Percentiles rank a stretch among this genome's conserved stretches.
Conservation (phyloP, 305 asterid genomes). For the Fraxinus greggii region DNA sequence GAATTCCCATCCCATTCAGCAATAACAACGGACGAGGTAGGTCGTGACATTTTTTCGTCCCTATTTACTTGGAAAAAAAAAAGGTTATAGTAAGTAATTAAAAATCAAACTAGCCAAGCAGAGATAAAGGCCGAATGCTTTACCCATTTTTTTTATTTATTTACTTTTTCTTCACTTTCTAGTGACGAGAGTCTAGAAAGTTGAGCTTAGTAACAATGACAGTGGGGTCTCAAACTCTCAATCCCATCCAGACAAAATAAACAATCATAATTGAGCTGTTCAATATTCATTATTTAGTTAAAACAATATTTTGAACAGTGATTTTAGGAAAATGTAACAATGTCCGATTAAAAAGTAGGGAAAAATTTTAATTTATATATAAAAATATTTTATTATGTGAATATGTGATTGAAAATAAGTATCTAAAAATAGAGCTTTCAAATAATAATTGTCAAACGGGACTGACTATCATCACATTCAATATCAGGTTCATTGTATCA, state of each 20-base stretch:
- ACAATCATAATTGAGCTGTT: not conserved
- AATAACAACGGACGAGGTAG: not conserved
- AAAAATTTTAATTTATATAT: too few relatives aligned
- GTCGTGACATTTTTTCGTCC: not conserved
- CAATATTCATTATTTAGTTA: too few relatives aligned
- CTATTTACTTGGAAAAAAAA: too few relatives aligned
- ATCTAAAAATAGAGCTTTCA: too few relatives aligned
- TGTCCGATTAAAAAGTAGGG: too few relatives aligned
- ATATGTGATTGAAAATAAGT: too few relatives aligned
- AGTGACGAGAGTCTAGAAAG: not conserved
- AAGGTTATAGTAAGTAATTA: not conserved
- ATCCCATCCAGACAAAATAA: not conserved
- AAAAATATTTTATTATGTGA: too few relatives aligned
- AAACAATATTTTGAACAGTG: too few relatives aligned
- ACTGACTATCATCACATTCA: not conserved
- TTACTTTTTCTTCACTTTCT: not conserved
- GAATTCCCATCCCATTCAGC: not conserved
- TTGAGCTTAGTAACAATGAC: not conserved
- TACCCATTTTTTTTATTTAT: too few relatives aligned
- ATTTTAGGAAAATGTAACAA: too few relatives aligned
- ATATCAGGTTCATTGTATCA: not conserved
- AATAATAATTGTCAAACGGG: too few relatives aligned
- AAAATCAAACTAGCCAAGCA: not conserved
- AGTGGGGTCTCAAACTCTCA: not conserved
- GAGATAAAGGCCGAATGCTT: too few relatives aligned